Base-by-base conservation (phyloP, 2,329 filamentous ascomycete genomes). In the Pyrenophora seminiperda region DNA sequence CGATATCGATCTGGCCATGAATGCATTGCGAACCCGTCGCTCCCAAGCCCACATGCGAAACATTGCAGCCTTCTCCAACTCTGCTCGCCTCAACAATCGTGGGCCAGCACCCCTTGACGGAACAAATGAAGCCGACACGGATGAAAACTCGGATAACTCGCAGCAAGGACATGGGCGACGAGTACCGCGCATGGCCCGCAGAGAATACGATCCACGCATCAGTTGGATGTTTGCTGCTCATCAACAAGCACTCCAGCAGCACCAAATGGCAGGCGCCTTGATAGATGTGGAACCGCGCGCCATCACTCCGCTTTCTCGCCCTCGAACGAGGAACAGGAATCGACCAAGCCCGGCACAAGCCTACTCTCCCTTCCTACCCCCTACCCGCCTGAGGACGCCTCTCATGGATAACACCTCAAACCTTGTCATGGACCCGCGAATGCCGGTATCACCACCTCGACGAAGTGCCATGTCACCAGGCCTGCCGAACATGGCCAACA, bases 181-280 rank as follows among this genome's bases (percentile, higher is more conserved):
- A 15, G 54, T 50, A 14, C 51, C 61, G 7, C 63, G 63, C 20
- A 56, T 60, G 30, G 62, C 64, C 33, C 70, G 58, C 15, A 66
- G 66, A 46, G 70, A 73, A 46, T 75, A 75, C 29, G 66, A 75
- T 57, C 73, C 73, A 4, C 65, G 72, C 30, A 75, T 75, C 45
- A 74, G 73, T 50, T 70, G 66, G 62, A 72, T 75, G 59, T 75
- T 75, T 46, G 72, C 73, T 52, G 67, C 73, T 24, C 73, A 75
- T 34, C 72, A 72, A 50, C 67, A 65, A 32, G 70, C 71, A 19
- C 62, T 75, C 27, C 67, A 70, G 41, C 65, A 71, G 37, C 63
- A 69, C 18, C 64, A 70, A 47, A 62, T 63, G 49, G 59, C 58
- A 13, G 67, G 66, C 14, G 58, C 62, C 5, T 53, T 72, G 30